Evolutionary conservation across 306 rosid genomes (phyloP).

Genomic region (Lotus japonicus): DNA sequence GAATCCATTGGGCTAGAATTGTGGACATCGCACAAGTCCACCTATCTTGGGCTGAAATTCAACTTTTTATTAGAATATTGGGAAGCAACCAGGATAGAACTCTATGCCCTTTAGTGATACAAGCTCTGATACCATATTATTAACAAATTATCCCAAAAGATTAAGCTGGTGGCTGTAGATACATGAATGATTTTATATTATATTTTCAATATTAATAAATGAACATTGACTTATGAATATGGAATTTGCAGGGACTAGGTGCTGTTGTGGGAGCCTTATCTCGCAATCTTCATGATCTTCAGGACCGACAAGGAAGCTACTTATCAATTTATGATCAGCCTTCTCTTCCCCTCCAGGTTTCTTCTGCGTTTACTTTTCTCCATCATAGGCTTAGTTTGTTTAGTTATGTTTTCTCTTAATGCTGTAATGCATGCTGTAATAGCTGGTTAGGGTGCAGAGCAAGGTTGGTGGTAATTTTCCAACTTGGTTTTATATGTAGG

Average conservation of each 20-base stretch:
- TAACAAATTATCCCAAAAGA: too few relatives aligned
- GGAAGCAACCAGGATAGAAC: too few relatives aligned
- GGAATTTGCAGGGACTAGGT: slow-evolving; percentile 67
- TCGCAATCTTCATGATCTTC: slow-evolving; percentile 97
- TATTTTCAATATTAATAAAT: background rate
- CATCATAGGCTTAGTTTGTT: background rate
- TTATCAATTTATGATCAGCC: slow-evolving; percentile 91
- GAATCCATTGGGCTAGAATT: too few relatives aligned
- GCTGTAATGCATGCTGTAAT: background rate
- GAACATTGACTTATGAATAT: slow-evolving; percentile 21
- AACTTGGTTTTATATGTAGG: slow-evolving; percentile 53
- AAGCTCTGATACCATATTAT: too few relatives aligned
- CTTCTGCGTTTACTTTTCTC: slow-evolving; percentile 12
- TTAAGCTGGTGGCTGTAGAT: too few relatives aligned
- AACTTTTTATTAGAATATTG: too few relatives aligned
- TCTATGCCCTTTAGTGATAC: too few relatives aligned
- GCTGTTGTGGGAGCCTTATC: slow-evolving; percentile 99
- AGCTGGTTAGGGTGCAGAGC: background rate
- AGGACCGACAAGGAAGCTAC: slow-evolving; percentile 95
- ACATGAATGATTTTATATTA: too few relatives aligned
- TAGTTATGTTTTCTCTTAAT: background rate
- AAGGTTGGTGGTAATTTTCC: slow-evolving; percentile 4
- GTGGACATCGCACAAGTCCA: too few relatives aligned
- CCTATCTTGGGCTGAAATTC: too few relatives aligned
- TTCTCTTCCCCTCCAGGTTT: slow-evolving; percentile 81